A percentile compares a stretch with the other conserved stretches of the same genome.
These are phyloP conservation scores for Ceratocystiopsis brevicomis DNA, from an alignment of 2,329 filamentous ascomycete species.

Conservation along the genomic window DNA sequence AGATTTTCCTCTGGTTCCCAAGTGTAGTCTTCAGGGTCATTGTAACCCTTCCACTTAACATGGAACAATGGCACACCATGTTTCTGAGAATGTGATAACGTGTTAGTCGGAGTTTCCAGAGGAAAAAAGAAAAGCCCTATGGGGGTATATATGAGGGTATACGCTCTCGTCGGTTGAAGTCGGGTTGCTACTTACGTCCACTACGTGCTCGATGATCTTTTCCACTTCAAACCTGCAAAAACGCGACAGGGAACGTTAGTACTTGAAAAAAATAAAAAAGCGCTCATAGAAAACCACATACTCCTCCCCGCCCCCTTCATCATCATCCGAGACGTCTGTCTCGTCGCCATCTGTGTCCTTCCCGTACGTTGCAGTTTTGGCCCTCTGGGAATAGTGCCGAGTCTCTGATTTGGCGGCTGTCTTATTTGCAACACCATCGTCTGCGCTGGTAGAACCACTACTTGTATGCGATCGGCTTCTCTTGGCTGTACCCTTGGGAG, in stretches of 20 bases:
- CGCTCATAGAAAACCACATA: conserved; percentile 14
- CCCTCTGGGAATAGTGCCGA: too few species aligned
- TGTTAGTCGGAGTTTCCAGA: not conserved
- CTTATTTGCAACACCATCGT: too few species aligned
- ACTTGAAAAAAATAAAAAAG: conserved; percentile 25
- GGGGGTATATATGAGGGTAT: not conserved
- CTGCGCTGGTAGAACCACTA: too few species aligned
- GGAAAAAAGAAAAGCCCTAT: not conserved
- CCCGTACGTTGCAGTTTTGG: too few species aligned
- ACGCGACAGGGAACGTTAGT: conserved; percentile 9
- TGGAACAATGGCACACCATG: conserved; percentile 37
- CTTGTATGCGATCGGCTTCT: conserved; percentile 18
- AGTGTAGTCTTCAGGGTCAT: conserved; percentile 49
- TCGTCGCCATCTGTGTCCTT: conserved; percentile 6
- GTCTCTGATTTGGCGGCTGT: too few species aligned
- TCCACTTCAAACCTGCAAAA: conserved; percentile 36
- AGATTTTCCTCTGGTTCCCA: conserved; percentile 67
- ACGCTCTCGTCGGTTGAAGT: too few species aligned
- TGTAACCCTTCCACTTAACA: conserved; percentile 69
- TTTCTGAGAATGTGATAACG: conserved; percentile 13
- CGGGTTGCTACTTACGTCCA: conserved; percentile 19
- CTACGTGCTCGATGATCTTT: conserved; percentile 47
- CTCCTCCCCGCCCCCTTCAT: conserved; percentile 18
- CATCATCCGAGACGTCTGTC: conserved; percentile 13
- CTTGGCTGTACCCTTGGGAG: conserved; percentile 2